Evolutionary conservation across 2,329 filamentous ascomycete genomes (phyloP), one percentile per base, ranked within the genome.

Genomic region (Trichoderma sp.): DNA sequence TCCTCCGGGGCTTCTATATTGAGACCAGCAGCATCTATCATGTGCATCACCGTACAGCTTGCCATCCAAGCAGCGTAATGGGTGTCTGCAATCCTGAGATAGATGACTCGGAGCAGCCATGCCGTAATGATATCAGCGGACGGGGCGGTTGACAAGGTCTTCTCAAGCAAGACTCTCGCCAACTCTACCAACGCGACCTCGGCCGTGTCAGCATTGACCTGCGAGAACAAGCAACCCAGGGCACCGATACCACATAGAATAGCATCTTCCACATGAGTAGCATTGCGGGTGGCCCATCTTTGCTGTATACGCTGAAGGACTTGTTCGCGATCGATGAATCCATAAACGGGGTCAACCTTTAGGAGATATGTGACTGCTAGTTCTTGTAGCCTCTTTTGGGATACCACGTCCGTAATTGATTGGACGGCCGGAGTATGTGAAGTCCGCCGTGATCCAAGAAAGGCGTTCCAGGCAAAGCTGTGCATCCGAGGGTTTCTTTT

Each of bases 1-100:
- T 71, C 53, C 24, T 35, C 50, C 7, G 53, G 67, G 7, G 50
- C 53, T 27, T 71, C 67, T 11, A 29, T 35, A 18, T 59, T 27
- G 50, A 71, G 59, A 16, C 67, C 67, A 21, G 53, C 67, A 9
- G 53, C 67, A 29, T 71, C 67, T 14, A 71, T 71, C 67, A 71
- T 71, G 16, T 71, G 67, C 67, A 71, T 71, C 16, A 71, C 21
- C 14, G 67, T 71, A 33, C 67, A 71, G 53, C 67, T 71, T 5
- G 67, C 67, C 67, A 71, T 71, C 67, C 67, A 71, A n/a, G 67
- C 67, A 27, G 50, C 35, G 18, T 71, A 60, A 38, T 71, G 67
- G 6, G 33, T 71, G 2, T 35, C 67, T 6, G 53, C 67, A 12
- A 71, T 31, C 24, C 67, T 38, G 8, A 71, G 24, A 33, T 71